phyloP scores from a whole-genome alignment of 257 asterid genomes.

The Dorcoceras hygrometricum region DNA sequence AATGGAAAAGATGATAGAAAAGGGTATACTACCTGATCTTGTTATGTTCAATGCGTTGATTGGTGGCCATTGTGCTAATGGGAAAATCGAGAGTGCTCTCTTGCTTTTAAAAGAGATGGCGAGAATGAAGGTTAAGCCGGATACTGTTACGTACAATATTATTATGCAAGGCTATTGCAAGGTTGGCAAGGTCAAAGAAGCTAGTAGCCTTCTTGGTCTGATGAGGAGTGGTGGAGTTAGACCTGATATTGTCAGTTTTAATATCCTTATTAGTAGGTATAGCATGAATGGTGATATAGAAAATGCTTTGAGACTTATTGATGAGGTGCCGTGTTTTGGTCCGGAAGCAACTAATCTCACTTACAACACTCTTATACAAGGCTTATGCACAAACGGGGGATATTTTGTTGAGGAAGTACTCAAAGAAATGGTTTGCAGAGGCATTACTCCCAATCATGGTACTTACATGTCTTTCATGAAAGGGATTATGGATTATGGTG shows the following conservation, averaged over 20 bases:
- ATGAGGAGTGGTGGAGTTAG: constrained; percentile 43
- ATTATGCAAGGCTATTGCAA: constrained; percentile 52
- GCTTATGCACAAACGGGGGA: constrained; percentile 42
- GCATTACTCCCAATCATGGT: constrained; percentile 50
- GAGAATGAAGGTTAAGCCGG: constrained; percentile 43
- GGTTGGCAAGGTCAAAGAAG: constrained; percentile 51
- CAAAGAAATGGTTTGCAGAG: constrained; percentile 58
- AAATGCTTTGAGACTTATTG: constrained; percentile 18
- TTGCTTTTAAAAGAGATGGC: constrained; percentile 44
- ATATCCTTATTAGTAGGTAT: constrained; percentile 46
- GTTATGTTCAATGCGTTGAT: constrained; percentile 55
- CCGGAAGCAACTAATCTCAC: constrained; percentile 37
- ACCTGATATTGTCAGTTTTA: constrained; percentile 50
- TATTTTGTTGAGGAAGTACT: constrained; percentile 43
- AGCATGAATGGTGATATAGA: constrained; percentile 36
- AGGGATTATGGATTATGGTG: constrained; percentile 33
- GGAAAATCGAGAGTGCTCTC: constrained; percentile 40
- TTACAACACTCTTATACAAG: constrained; percentile 54
- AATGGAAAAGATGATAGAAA: constrained; percentile 29
- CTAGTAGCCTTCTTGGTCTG: constrained; percentile 36
- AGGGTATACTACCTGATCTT: constrained; percentile 49
- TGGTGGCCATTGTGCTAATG: constrained; percentile 47
- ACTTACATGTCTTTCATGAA: constrained; percentile 47
- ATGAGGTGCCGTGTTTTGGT: constrained; percentile 47
- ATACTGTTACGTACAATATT: constrained; percentile 49